Conservation (phyloP, 2,329 filamentous ascomycete species). For the Fusarium sp. region DNA sequence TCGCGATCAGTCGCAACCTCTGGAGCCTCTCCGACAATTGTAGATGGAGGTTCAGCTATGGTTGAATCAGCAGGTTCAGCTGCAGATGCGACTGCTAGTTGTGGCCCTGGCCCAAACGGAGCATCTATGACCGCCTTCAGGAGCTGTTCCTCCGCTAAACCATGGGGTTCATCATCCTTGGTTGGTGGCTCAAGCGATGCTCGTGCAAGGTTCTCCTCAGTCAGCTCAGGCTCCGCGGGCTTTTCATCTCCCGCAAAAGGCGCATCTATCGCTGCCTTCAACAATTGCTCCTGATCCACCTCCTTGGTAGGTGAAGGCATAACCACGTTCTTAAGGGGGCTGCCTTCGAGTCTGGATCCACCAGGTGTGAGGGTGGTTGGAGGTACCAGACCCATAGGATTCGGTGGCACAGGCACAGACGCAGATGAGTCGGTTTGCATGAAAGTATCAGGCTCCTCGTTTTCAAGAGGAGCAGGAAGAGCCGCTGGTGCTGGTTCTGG, state of each 20-base stretch:
- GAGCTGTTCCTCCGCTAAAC: constrained; percentile 13
- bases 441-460: constrained; percentile 36
- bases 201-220: constrained; percentile 10
- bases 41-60: constrained; percentile 47
- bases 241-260: neutral
- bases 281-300: constrained; percentile 16
- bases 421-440: constrained; percentile 40
- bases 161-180: constrained; percentile 9
- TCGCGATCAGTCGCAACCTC: constrained; percentile 42
- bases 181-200: neutral
- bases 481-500: constrained; percentile 5
- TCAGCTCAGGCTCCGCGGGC: neutral
- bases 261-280: neutral
- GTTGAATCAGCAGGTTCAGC: constrained; percentile 31
- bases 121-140: constrained; percentile 20
- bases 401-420: constrained; percentile 40
- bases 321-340: constrained; percentile 63
- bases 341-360: constrained; percentile 57
- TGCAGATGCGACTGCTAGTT: neutral
- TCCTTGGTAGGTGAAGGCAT: constrained; percentile 57
- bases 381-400: constrained; percentile 45
- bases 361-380: constrained; percentile 42
- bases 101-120: constrained; percentile 13
- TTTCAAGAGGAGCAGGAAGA: constrained; percentile 21
- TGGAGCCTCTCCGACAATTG: constrained; percentile 45